Base-by-base conservation (phyloP, 1,284 basidiomycete species). In the Veloboletus limbatus region DNA sequence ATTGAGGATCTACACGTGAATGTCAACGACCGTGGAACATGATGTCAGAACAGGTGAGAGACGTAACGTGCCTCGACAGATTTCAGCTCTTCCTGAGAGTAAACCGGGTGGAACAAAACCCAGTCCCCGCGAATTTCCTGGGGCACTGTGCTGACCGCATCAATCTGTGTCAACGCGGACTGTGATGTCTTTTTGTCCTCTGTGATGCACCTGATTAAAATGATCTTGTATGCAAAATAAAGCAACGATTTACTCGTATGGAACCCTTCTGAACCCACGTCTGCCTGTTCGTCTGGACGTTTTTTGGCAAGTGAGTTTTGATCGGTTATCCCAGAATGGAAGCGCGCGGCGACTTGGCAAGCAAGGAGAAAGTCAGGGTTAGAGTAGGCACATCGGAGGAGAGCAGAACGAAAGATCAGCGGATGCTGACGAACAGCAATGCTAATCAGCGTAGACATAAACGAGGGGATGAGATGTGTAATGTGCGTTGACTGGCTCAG, bases 101-200 rank as follows among this genome's bases (percentile, higher is more conserved):
- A 92, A 0, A 91, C 89, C 0, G 88, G 88, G 58, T 92, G 88
- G 60, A 90, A 88, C 1, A 91, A 69, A 8, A 91, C 85, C 85
- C 88, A 92, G 58, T 88, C 87, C 2, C 86, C 86, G 24, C 73
- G 77, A 42, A 86, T 62, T 58, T 72, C 72, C 8, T 55, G 47
- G 4, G 77, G 76, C 10, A 76, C 63, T 4, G 76, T 74, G 56
- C 69, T 71, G 40, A 71, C 67, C 2, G 69, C 69, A 53, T 66
- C 69, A 24, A 32, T 41, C 34, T 53, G 47, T 25, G 43, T 42
- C 22, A 65, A 44, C 20, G 35, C 43, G 3, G 49, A 49, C 35
- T 57, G 51, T 10, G 49, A 33, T 16, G 48, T 8, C 8, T 47
- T 49, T n/a, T 51, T 54, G 45, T 68, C 66, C 51, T 64, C 63